Evolutionary conservation across 805 yeast species (phyloP).

Genomic region (Candida andamanensis): DNA sequence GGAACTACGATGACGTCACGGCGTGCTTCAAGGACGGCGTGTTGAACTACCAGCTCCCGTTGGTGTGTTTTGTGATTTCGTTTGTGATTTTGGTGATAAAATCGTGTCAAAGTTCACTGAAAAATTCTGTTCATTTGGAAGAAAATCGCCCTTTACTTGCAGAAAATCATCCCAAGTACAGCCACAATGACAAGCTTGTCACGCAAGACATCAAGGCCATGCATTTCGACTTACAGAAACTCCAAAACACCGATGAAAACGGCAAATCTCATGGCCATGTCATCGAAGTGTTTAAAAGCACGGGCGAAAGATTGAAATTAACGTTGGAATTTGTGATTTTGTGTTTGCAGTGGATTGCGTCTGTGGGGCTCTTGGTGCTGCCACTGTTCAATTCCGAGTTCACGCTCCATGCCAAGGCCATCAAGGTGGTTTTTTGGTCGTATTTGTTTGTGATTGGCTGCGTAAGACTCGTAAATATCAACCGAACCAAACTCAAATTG

Average conservation of each 20-base stretch:
- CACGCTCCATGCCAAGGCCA: conserved; percentile 19
- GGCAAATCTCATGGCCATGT: conserved; percentile 58
- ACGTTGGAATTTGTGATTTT: conserved; percentile 45
- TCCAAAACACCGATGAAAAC: conserved; percentile 50
- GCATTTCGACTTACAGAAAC: conserved; percentile 60
- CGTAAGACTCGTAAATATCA: conserved; percentile 34
- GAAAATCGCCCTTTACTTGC: conserved; percentile 34
- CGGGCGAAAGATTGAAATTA: conserved; percentile 51
- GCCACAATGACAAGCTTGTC: background rate
- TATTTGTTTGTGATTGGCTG: conserved; percentile 36
- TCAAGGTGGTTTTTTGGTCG: conserved; percentile 37
- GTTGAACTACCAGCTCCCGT: conserved; percentile 31
- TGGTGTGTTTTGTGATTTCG: conserved; percentile 26
- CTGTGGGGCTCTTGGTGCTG: conserved; percentile 29
- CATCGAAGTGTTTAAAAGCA: conserved; percentile 44
- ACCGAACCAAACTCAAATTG: conserved; percentile 25
- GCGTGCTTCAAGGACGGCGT: conserved; percentile 40
- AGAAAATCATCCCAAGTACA: conserved; percentile 14
- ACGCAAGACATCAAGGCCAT: conserved; percentile 39
- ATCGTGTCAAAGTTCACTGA: conserved; percentile 13
- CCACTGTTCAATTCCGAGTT: conserved; percentile 25
- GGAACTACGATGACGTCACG: conserved; percentile 63
- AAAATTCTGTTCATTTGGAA: conserved; percentile 11
- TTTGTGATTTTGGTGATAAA: conserved; percentile 19
- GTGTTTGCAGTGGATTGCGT: conserved; percentile 33